These are phyloP conservation scores for Chaetothyriales sp. DNA, from an alignment of 2,329 filamentous ascomycete genomes.

Conservation along the genomic window DNA sequence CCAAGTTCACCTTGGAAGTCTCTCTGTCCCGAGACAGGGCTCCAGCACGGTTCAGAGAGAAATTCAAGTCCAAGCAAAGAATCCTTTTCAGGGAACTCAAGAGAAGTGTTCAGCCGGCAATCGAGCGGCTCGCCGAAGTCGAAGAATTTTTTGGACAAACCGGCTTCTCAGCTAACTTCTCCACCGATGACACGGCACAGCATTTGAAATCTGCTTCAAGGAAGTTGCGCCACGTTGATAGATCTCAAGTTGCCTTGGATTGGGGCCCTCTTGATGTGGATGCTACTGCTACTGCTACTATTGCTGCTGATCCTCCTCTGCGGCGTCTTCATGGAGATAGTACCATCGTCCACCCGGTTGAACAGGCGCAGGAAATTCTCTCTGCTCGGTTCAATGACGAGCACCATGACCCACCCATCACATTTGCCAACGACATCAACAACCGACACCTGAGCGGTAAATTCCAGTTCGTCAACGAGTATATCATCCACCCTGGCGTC, in stretches of 20 bases:
- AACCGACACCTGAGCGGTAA: conserved; percentile 13
- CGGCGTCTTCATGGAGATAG: background rate
- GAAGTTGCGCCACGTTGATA: background rate
- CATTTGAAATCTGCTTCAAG: background rate
- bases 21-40: background rate
- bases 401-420: conserved; percentile 6
- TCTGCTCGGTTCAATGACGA: conserved; percentile 12
- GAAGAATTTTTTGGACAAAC: conserved; percentile 7
- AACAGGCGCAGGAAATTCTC: conserved; percentile 8
- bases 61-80: conserved; percentile 3
- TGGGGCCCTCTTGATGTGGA: no score
- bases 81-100: conserved; percentile 7
- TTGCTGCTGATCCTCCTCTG: background rate
- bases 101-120: conserved; percentile 3
- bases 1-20: background rate
- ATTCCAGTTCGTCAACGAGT: conserved; percentile 16
- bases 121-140: conserved; percentile 7
- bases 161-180: conserved; percentile 8
- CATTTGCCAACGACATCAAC: conserved; percentile 15
- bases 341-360: conserved; percentile 5
- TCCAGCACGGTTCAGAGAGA: background rate
- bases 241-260: background rate
- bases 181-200: conserved; percentile 2
- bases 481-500: conserved; percentile 12
- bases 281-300: background rate